Evolutionary conservation across 805 yeast genomes (phyloP).

Genomic region (Kuraishia ogatae): DNA sequence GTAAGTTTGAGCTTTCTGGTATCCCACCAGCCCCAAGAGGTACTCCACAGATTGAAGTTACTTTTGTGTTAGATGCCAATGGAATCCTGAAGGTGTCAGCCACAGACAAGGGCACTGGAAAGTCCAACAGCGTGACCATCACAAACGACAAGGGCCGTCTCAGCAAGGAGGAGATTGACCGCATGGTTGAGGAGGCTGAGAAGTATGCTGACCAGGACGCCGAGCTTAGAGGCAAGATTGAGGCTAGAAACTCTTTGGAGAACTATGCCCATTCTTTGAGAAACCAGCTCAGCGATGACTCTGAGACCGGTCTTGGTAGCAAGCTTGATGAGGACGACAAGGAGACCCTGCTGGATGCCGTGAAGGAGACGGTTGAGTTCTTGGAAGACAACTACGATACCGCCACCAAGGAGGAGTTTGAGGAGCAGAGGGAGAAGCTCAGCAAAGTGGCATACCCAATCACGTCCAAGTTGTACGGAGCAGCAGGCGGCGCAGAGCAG

Average conservation of each 20-base stretch:
- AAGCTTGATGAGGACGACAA: conserved; percentile 86
- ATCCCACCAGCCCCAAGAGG: conserved; percentile 93
- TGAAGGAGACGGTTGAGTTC: conserved; percentile 60
- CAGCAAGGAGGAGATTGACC: conserved; percentile 88
- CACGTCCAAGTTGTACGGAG: conserved; percentile 75
- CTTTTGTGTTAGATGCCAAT: conserved; percentile 81
- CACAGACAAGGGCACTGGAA: conserved; percentile 91
- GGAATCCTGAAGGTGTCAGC: conserved; percentile 85
- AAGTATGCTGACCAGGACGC: conserved; percentile 89
- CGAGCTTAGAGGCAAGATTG: conserved; percentile 73
- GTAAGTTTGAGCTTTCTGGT: conserved; percentile 79
- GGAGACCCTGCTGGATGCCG: conserved; percentile 80
- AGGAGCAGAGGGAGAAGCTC: conserved; percentile 81
- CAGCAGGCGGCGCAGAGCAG: conserved; percentile 35
- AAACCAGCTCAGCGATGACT: conserved; percentile 43
- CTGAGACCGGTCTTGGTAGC: conserved; percentile 57
- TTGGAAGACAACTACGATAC: conserved; percentile 77
- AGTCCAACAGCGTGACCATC: conserved; percentile 82
- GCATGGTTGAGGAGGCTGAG: conserved; percentile 97
- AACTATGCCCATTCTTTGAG: conserved; percentile 79
- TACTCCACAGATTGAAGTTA: conserved; percentile 83
- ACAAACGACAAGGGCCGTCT: conserved; percentile 93
- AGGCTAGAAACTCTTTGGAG: conserved; percentile 81
- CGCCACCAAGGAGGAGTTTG: conserved; percentile 88
- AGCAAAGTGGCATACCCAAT: conserved; percentile 84